Base-by-base conservation (phyloP, 306 rosid species). In the Cucumis cinereus region DNA sequence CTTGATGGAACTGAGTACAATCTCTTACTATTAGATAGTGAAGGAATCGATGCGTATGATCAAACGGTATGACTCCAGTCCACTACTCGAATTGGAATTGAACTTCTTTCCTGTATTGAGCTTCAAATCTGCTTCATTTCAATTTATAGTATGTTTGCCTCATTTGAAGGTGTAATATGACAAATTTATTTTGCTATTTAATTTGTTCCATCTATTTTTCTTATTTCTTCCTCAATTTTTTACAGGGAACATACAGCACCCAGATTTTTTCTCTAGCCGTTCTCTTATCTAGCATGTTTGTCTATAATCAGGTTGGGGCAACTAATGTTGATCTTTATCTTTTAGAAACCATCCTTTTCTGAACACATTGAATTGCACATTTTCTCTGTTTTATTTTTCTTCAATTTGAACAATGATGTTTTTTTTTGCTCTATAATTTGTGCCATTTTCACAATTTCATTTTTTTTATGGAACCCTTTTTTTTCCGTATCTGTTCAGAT, bases 21-120 rank as follows among this genome's bases (percentile, higher is more conserved):
- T 83, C 96, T 93, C 22, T 77, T 93, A 73, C 86, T 93, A 50
- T 77, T 93, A 75, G 97, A 91, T 71, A 93, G 94, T 79, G 98
- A 93, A 85, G 98, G 98, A 79, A 93, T 93, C 80, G 97, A 93
- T 85, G 94, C 97, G 62, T 91, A 85, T 83, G 98, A 93, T 85
- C 98, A 93, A 83, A 91, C 98, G 78, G 98, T 93, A 23, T 59
- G 92, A 28, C 60, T 83, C 83, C 68, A 40, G 19, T 66, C 30
- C 35, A 77, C 50, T 40, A 69, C 4, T 26, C 22, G 10, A 47
- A 47, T 30, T 72, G 76, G 60, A 28, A 50, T 47, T 71, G 5
- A 23, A 26, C 13, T 33, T 53, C 20, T 52, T 52, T 13, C 36
- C 36, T 55, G 60, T 36, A 19, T n/a, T 73, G 30, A 54, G 41